These are phyloP conservation scores for Fraxinus paxiana DNA, from an alignment of 305 asterid genomes.

Conservation along the genomic window DNA sequence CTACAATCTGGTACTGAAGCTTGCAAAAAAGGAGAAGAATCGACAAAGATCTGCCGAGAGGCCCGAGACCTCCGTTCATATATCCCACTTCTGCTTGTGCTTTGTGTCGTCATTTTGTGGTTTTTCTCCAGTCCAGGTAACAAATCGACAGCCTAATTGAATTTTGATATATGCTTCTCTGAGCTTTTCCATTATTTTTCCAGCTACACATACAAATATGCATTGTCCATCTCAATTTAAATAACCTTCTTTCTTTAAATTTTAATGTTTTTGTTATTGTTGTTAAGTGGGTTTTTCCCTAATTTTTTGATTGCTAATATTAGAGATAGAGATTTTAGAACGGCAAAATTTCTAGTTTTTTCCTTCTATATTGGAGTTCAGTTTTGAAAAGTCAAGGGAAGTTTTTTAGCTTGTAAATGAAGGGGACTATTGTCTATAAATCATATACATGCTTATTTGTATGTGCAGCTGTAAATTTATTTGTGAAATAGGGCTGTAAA, in stretches of 20 bases:
- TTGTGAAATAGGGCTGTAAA: background rate
- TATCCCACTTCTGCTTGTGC: background rate
- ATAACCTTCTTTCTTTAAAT: background rate
- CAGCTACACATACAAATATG: background rate
- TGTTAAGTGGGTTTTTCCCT: too few relatives aligned
- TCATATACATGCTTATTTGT: too few relatives aligned
- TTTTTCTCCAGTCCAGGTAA: background rate
- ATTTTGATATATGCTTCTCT: background rate
- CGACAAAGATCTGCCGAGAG: background rate
- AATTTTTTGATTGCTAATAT: too few relatives aligned
- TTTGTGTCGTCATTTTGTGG: background rate
- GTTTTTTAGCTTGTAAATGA: too few relatives aligned
- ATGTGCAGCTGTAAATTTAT: background rate
- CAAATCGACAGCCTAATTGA: background rate
- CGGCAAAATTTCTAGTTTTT: too few relatives aligned
- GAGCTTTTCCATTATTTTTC: background rate
- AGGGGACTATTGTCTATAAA: background rate
- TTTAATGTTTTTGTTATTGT: background rate
- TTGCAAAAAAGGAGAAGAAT: background rate
- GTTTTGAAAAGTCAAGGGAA: too few relatives aligned
- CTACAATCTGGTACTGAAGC: background rate
- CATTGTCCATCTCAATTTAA: too few relatives aligned
- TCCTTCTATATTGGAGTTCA: background rate
- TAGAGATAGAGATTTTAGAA: too few relatives aligned
- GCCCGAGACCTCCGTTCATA: background rate